phyloP scores from a whole-genome alignment of 768 basidiomycete species.

The Tephrocybe sp. region DNA sequence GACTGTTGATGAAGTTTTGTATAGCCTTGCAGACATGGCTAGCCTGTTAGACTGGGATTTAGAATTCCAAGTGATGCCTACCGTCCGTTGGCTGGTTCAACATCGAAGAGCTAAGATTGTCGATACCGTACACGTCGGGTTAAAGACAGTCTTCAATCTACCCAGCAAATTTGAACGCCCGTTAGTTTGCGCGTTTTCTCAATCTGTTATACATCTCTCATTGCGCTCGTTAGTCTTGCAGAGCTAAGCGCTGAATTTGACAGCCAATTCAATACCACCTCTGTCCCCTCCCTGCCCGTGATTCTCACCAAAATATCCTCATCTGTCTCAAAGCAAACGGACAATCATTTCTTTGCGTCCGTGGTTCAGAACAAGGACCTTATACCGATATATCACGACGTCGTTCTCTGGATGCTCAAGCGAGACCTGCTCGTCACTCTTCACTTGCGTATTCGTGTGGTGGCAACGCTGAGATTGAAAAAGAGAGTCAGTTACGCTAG shows the following conservation, averaged over 20 bases:
- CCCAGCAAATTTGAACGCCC: slow-evolving; percentile 61
- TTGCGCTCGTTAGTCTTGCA: slow-evolving; percentile 39
- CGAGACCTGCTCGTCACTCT: slow-evolving; percentile 82
- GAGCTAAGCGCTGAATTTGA: slow-evolving; percentile 61
- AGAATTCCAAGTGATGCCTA: slow-evolving; percentile 80
- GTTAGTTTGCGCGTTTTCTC: slow-evolving; percentile 38
- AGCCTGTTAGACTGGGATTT: slow-evolving; percentile 81
- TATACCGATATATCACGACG: slow-evolving; percentile 72
- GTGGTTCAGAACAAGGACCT: slow-evolving; percentile 70
- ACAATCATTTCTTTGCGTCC: slow-evolving; percentile 79
- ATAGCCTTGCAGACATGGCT: slow-evolving; percentile 77
- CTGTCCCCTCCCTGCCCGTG: slow-evolving; percentile 68
- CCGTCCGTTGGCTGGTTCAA: slow-evolving; percentile 91
- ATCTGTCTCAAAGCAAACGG: slow-evolving; percentile 58
- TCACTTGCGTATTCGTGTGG: slow-evolving; percentile 82
- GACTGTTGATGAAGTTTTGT: neutral
- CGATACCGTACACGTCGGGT: slow-evolving; percentile 74
- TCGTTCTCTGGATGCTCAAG: slow-evolving; percentile 90
- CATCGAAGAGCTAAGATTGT: slow-evolving; percentile 89
- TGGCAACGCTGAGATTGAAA: slow-evolving; percentile 79
- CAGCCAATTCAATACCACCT: slow-evolving; percentile 53
- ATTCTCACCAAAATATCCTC: slow-evolving; percentile 78
- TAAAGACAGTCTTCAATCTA: slow-evolving; percentile 83
- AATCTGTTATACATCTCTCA: slow-evolving; percentile 7
- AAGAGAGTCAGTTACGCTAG: slow-evolving; percentile 53